Conservation (phyloP, 148 eudicot species). For the Rhododendron kiyosumense region DNA sequence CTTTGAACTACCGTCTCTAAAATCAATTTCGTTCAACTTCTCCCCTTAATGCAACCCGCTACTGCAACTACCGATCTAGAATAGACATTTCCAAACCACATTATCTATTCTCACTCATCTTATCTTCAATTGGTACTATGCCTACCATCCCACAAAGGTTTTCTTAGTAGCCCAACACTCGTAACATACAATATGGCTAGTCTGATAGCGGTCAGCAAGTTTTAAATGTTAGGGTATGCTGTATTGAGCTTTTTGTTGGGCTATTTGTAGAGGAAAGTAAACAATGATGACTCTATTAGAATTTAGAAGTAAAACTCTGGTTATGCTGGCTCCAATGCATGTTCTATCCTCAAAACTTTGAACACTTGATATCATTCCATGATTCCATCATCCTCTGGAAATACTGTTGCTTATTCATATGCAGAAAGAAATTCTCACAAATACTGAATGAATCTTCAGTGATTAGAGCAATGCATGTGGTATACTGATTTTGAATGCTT, state of each 20-base stretch:
- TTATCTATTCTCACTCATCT: neutral
- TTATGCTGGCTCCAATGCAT: neutral
- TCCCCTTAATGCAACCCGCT: neutral
- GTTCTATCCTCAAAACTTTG: neutral
- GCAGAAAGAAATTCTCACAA: neutral
- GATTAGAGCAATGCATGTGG: neutral
- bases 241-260: neutral
- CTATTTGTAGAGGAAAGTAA: neutral
- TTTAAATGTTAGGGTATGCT: neutral
- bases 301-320: neutral
- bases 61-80: neutral
- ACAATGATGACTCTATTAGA: neutral
- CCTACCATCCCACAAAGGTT: too few relatives aligned
- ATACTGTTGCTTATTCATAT: neutral
- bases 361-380: neutral
- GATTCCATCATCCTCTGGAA: neutral
- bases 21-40: neutral
- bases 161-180: neutral
- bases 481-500: neutral
- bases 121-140: neutral
- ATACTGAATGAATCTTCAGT: neutral
- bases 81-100: neutral
- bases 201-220: neutral
- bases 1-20: neutral
- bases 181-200: neutral